Evolutionary conservation across 306 rosid genomes (phyloP).

Genomic region (Trifolium fragiferum): DNA sequence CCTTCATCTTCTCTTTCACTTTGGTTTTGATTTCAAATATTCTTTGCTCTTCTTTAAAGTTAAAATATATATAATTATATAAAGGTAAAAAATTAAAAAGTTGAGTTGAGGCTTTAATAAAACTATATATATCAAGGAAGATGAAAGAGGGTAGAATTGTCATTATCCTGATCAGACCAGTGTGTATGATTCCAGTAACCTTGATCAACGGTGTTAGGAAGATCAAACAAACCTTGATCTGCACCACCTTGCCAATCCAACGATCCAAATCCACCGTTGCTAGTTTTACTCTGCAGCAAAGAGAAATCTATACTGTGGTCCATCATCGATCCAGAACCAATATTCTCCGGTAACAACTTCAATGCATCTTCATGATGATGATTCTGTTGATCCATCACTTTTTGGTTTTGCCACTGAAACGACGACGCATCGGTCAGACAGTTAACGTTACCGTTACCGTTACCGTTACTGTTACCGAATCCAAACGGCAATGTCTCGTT

Average conservation of each 20-base stretch:
- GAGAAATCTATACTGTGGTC: conserved; percentile 69
- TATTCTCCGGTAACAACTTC: conserved; percentile 61
- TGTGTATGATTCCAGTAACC: conserved; percentile 84
- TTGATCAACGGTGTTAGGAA: conserved; percentile 83
- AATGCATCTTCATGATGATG: conserved; percentile 39
- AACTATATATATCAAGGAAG: conserved; percentile 65
- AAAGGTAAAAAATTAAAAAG: not conserved
- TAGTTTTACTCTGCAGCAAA: conserved; percentile 48
- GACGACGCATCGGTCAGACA: conserved; percentile 56
- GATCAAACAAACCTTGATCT: conserved; percentile 87
- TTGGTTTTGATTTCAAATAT: conserved; percentile 37
- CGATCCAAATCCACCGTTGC: conserved; percentile 65
- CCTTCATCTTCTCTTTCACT: conserved; percentile 9
- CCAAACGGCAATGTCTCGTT: conserved; percentile 62
- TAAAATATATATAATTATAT: conserved; percentile 25
- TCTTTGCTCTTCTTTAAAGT: conserved; percentile 27
- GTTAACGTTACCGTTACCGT: not conserved
- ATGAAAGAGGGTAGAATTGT: conserved; percentile 68
- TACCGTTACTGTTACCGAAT: conserved; percentile 40
- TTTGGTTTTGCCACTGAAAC: conserved; percentile 60
- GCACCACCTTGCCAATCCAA: conserved; percentile 77
- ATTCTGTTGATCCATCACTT: conserved; percentile 22
- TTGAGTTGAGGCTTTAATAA: conserved; percentile 27
- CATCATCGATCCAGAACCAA: conserved; percentile 45
- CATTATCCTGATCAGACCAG: conserved; percentile 86